Percentiles rank a stretch among this genome's conserved stretches.
phyloP scores from a whole-genome alignment of 2,329 filamentous ascomycete genomes.

The Diaporthe sp. region DNA sequence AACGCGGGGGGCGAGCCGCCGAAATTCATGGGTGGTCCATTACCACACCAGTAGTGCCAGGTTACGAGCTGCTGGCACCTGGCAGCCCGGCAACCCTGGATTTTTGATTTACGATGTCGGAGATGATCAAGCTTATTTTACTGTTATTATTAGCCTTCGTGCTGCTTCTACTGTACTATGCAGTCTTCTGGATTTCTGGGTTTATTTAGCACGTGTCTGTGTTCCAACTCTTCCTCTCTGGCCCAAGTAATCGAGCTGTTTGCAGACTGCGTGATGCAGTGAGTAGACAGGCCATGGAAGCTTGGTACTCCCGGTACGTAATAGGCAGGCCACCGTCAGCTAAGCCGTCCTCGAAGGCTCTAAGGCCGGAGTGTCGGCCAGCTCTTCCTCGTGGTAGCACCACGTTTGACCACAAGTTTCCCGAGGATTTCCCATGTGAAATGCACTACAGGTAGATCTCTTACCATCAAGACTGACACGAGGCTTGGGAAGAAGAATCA shows the following conservation, averaged over 20 bases:
- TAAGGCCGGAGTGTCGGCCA: slow-evolving; percentile 15
- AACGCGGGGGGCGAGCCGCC: slow-evolving; percentile 20
- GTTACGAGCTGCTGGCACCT: background rate
- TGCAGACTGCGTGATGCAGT: background rate
- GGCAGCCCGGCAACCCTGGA: background rate
- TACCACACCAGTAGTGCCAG: background rate
- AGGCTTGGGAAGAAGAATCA: background rate
- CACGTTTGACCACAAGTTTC: too few species aligned
- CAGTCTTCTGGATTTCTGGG: too few species aligned
- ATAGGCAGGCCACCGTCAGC: background rate
- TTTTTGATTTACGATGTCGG: background rate
- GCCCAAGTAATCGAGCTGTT: background rate
- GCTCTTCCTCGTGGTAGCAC: background rate
- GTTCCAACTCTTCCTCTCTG: background rate
- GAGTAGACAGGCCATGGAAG: background rate
- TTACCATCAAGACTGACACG: background rate
- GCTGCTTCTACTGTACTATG: background rate
- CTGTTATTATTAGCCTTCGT: background rate
- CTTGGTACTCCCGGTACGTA: background rate
- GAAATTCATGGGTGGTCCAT: slow-evolving; percentile 14
- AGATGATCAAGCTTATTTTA: background rate
- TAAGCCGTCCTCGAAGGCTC: background rate
- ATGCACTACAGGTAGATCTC: background rate
- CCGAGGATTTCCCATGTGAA: slow-evolving; percentile 14
- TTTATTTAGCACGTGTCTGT: background rate